Conservation (phyloP, 768 basidiomycete genomes). For the Podaxis sp. region DNA sequence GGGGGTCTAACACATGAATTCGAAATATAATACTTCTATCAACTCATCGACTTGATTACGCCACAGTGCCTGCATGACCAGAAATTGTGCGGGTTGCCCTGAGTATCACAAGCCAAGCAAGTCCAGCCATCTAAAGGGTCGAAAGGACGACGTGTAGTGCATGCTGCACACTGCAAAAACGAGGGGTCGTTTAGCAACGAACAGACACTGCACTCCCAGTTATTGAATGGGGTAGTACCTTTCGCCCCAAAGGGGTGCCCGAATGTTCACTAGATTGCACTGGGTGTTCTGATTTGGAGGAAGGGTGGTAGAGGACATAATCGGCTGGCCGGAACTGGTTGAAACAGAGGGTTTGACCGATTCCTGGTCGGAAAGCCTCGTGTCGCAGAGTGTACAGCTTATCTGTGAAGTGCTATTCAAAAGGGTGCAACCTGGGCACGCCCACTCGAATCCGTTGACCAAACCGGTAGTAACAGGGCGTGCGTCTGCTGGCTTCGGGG, state of each 20-base stretch:
- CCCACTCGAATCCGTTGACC: neutral
- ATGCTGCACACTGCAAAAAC: conserved; percentile 58
- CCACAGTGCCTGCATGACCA: conserved; percentile 81
- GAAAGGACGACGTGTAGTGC: conserved; percentile 32
- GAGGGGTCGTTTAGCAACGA: conserved; percentile 58
- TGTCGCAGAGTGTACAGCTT: neutral
- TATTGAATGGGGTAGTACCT: neutral
- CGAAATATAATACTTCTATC: conserved; percentile 10
- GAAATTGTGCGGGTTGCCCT: conserved; percentile 54
- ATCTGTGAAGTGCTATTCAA: neutral
- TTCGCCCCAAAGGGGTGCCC: neutral
- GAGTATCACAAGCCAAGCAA: neutral
- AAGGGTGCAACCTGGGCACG: neutral
- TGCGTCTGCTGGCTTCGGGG: too few relatives aligned
- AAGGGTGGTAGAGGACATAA: neutral
- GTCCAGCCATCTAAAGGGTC: conserved; percentile 13
- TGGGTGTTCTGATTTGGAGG: neutral
- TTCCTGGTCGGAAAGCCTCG: neutral
- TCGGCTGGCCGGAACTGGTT: too few relatives aligned
- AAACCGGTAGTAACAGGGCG: too few relatives aligned
- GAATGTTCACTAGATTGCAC: neutral
- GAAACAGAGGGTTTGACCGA: neutral
- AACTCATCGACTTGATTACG: conserved; percentile 46
- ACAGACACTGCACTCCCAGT: conserved; percentile 38
- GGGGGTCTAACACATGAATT: neutral